Base-by-base conservation (phyloP, 257 asterid species). In the Eustoma russellianum region DNA sequence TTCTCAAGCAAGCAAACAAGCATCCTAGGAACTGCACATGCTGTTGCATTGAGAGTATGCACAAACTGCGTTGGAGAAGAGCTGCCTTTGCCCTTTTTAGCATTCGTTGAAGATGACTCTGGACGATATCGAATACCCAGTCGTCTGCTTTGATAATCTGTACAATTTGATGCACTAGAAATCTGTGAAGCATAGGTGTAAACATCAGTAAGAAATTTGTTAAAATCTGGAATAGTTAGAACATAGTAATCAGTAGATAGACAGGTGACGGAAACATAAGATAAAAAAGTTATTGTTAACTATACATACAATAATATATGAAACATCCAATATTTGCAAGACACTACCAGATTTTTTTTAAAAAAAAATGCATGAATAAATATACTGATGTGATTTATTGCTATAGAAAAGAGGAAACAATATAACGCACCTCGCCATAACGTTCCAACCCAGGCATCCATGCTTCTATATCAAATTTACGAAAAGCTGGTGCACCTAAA, bases 381-480 rank as follows among this genome's bases (percentile, higher is more conserved):
- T 24, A 2, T 24, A 24, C 30, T 24, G 3, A 24, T 24, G 30
- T 24, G 3, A 2, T 24, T 24, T 24, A 24, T 24, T 24, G 48
- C 48, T 17, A 12, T 24, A 28, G 57, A 14, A 34, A 33, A 2
- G 6, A 13, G 17, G 12, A 13, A 50, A 38, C 15, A 33, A 17
- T 41, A 50, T 19, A 13, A 5, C 66, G 6, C 75, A 88, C 99
- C 93, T 92, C 99, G 5, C 99, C 99, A 35, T 77, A 92, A 24
- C 97, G 92, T 48, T 80, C 94, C 80, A 92, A 68, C 28, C 97
- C 99, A 5, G 99, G 99, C 95, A 92, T 92, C 97, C 98, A 92
- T 7, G 97, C 97, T 71, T 92, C 98, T 53, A 92, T 82, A 35
- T 92, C 99, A 33, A 83, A 92, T 74, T 92, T 92, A 58, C 99